Evolutionary conservation across 164 flowering plant species (phyloP).

Genomic region (Magnolia sinica): DNA sequence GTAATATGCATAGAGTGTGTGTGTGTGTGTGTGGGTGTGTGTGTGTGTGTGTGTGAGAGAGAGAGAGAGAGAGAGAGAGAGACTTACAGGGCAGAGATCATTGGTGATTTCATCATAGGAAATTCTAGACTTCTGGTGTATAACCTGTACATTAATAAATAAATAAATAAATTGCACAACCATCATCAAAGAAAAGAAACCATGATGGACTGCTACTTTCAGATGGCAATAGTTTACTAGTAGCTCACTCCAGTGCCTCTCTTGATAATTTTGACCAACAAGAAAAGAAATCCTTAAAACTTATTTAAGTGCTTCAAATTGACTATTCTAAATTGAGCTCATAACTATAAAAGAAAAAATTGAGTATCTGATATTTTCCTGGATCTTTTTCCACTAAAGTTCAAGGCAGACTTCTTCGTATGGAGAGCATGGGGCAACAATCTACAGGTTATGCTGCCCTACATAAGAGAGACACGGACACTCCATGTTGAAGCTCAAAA

Average conservation of each 20-base stretch:
- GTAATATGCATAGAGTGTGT: neutral
- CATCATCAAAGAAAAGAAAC: neutral
- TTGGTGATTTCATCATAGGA: conserved; percentile 68
- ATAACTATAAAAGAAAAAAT: no score
- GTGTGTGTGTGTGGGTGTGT: neutral
- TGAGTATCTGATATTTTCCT: no score
- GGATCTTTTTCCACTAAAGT: neutral
- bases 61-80: conserved; percentile 22
- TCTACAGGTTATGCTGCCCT: neutral
- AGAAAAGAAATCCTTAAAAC: neutral
- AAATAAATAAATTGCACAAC: neutral
- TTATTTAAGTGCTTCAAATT: no score
- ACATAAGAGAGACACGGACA: neutral
- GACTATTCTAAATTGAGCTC: no score
- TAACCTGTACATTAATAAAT: conserved; percentile 44
- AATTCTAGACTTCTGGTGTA: conserved; percentile 62
- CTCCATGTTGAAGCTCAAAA: neutral
- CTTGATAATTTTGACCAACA: neutral
- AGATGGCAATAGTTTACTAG: neutral
- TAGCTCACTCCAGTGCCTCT: neutral
- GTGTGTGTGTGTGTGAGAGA: neutral
- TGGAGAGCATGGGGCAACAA: neutral
- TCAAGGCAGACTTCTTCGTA: neutral
- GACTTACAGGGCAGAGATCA: conserved; percentile 77
- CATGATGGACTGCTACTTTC: neutral